These are phyloP conservation scores for Skeletonema grethae DNA, from an alignment of 108 stramenopile species.

Conservation along the genomic window DNA sequence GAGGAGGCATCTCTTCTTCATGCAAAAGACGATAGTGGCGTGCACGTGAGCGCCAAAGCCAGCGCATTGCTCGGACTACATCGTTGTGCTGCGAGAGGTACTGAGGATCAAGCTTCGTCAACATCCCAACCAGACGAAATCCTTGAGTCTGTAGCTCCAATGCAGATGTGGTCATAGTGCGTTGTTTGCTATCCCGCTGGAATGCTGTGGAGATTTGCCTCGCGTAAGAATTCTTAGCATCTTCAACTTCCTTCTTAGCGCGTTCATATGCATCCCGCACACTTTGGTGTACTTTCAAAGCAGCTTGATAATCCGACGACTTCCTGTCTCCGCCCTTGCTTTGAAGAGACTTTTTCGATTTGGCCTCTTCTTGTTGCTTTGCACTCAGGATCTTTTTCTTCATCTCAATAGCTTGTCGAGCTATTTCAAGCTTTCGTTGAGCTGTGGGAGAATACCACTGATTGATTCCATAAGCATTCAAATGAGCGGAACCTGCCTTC, in stretches of 20 bases:
- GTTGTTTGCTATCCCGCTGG: constrained; percentile 2
- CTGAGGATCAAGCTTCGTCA: constrained; percentile 51
- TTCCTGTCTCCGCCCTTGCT: constrained; percentile 10
- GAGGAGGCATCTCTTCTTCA: constrained; percentile 76
- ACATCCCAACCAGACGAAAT: constrained; percentile 61
- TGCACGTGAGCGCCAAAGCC: constrained; percentile 88
- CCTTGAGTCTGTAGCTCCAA: constrained; percentile 83
- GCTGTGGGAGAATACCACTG: constrained; percentile 42
- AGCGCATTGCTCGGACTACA: constrained; percentile 76
- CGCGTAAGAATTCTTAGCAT: constrained; percentile 48
- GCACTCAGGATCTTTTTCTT: constrained; percentile 59
- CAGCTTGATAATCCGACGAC: constrained; percentile 31
- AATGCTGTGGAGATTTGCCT: constrained; percentile 38
- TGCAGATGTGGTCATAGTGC: constrained; percentile 68
- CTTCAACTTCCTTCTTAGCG: constrained; percentile 50
- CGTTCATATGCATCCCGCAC: constrained; percentile 54
- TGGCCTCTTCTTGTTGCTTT: constrained; percentile 52
- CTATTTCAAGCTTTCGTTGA: constrained; percentile 38
- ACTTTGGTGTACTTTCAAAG: constrained; percentile 38
- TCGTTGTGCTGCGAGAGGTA: constrained; percentile 76
- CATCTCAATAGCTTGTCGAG: constrained; percentile 55
- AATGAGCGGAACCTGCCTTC: constrained; percentile 23
- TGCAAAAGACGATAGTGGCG: constrained; percentile 77
- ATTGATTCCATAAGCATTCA: constrained; percentile 26
- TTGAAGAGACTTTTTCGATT: constrained; percentile 42